Base-by-base conservation (phyloP, 768 basidiomycete genomes). In the Russula sp. region DNA sequence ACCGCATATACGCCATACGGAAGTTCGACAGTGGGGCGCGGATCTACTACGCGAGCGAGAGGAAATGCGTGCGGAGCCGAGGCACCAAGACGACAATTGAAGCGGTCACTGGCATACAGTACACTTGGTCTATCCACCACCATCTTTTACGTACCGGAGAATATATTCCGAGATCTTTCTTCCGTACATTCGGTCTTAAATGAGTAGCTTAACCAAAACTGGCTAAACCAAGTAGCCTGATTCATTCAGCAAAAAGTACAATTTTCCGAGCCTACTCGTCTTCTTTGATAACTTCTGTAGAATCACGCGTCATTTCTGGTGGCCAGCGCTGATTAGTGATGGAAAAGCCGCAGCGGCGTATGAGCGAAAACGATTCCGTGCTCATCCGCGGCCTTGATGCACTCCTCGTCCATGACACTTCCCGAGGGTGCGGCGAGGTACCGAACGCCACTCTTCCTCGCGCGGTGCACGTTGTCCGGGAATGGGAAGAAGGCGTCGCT, bases 401-500 rank as follows among this genome's bases (percentile, higher is more conserved):
- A 96, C 74, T 95, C 96, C 50, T 75, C 85, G 71, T 99, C 97
- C 96, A 98, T 98, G 64, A 99, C 94, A 68, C 91, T 94, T 53
- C 97, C 97, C 55, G 87, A 84, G 2, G 91, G 89, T 7, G 95
- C 94, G 31, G 93, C 94, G 52, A 99, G 80, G 75, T 97, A 98
- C 72, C 77, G 84, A 54, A 94, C 95, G 0, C 97, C 97, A 65
- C 93, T 95, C 80, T 90, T 88, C 75, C 83, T 81, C 55, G 93
- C 91, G 50, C 97, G 82, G 73, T 98, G 91, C 39, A 99, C 96
- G 69, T 98, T 99, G 72, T 99, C 97, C 13, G 96, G 84, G 85
- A 98, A 98, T 18, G 97, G 97, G 94, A 98, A 98, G 83, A 99
- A 99, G 55, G 96, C 97, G 68, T 99, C 97, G 64, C 92, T 94